A percentile compares a stretch with the other conserved stretches of the same genome.
phyloP scores from a whole-genome alignment of 2,329 filamentous ascomycete genomes.

The Monilinia aucupariae region DNA sequence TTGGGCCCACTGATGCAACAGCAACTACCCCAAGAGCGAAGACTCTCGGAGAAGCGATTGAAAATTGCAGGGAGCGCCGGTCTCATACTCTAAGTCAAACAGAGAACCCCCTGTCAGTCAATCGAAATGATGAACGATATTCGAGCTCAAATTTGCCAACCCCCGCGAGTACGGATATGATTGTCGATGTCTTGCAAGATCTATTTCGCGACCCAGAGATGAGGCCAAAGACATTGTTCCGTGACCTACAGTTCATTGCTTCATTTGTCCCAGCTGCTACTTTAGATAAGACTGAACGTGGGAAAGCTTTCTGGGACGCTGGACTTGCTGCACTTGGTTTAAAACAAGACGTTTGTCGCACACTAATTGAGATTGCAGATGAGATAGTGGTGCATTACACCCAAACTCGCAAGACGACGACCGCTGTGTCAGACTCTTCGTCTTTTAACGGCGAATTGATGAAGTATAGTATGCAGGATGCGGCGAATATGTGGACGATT shows the following conservation, averaged over 20 bases:
- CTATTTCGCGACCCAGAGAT: slow-evolving; percentile 63
- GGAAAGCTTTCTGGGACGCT: slow-evolving; percentile 77
- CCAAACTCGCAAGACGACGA: slow-evolving; percentile 48
- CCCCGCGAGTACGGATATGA: slow-evolving; percentile 41
- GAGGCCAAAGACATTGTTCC: slow-evolving; percentile 74
- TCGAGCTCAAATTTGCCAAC: slow-evolving; percentile 42
- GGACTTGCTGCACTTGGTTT: slow-evolving; percentile 82
- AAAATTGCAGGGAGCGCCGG: slow-evolving; percentile 63
- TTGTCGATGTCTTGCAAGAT: slow-evolving; percentile 60
- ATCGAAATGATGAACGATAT: slow-evolving; percentile 74
- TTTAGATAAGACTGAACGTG: slow-evolving; percentile 56
- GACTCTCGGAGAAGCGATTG: slow-evolving; percentile 60
- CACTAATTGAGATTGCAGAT: slow-evolving; percentile 61
- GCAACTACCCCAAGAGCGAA: slow-evolving; percentile 38
- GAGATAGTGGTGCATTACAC: slow-evolving; percentile 64
- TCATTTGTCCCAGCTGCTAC: slow-evolving; percentile 57
- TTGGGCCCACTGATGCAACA: slow-evolving; percentile 28
- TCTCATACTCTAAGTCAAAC: slow-evolving; percentile 48
- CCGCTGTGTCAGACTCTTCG: slow-evolving; percentile 26
- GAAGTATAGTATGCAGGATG: slow-evolving; percentile 70
- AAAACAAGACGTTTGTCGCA: slow-evolving; percentile 75
- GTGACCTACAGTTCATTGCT: slow-evolving; percentile 71
- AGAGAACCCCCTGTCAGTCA: slow-evolving; percentile 60
- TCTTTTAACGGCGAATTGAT: slow-evolving; percentile 41
- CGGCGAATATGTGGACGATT: slow-evolving; percentile 84